A percentile compares a stretch with the other conserved stretches of the same genome.
Evolutionary conservation across 768 basidiomycete genomes (phyloP).

Genomic region (Xanthoconium stramineum): DNA sequence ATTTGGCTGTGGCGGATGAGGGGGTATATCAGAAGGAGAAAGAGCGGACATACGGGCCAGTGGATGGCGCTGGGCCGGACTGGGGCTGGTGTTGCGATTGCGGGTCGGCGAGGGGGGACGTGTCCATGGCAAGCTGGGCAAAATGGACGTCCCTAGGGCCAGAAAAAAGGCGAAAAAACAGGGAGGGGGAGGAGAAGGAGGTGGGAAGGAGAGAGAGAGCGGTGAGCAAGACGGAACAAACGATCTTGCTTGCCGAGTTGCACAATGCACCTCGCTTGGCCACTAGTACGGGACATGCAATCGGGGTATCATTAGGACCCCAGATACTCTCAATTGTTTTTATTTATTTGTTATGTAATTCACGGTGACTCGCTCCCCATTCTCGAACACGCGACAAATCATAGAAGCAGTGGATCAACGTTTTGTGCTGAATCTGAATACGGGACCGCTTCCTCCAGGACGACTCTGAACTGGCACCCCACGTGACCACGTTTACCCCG

Average conservation of each 20-base stretch:
- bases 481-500: neutral
- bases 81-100: slow-evolving; percentile 19
- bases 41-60: slow-evolving; percentile 32
- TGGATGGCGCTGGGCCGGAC: slow-evolving; percentile 12
- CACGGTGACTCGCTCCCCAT: neutral
- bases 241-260: slow-evolving; percentile 13
- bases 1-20: slow-evolving; percentile 47
- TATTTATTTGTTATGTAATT: slow-evolving; percentile 14
- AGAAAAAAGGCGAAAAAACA: neutral
- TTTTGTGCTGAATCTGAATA: neutral
- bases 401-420: slow-evolving; percentile 19
- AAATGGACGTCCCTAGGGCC: neutral
- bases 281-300: slow-evolving; percentile 6
- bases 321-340: neutral
- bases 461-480: too few relatives aligned
- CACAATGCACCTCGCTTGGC: slow-evolving; percentile 19
- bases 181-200: too few relatives aligned
- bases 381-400: slow-evolving; percentile 8
- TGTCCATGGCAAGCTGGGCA: slow-evolving; percentile 13
- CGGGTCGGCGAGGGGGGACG: slow-evolving; percentile 13
- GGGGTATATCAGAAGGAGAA: neutral
- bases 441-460: slow-evolving; percentile 8
- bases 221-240: neutral
- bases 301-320: slow-evolving; percentile 25
- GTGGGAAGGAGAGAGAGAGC: neutral